Evolutionary conservation across 495 filamentous ascomycete species (phyloP).

Genomic region (Cercophora newfieldiana): DNA sequence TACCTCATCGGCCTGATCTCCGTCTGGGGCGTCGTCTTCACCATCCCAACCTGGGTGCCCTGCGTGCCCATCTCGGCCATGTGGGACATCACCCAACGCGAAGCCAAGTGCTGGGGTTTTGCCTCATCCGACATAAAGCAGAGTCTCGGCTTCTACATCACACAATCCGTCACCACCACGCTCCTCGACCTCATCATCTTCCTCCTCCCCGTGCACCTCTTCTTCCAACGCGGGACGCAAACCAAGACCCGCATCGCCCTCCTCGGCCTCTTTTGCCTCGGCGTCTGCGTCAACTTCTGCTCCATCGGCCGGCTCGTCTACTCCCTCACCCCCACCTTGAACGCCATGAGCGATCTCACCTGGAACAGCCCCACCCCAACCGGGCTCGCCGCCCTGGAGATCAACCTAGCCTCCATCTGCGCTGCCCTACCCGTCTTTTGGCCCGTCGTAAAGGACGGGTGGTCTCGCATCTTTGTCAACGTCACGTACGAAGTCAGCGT

Average conservation of each 20-base stretch:
- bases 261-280: neutral
- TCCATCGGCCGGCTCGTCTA: conserved; percentile 27
- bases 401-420: conserved; percentile 31
- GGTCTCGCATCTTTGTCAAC: conserved; percentile 35
- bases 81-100: conserved; percentile 25
- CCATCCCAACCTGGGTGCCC: conserved; percentile 25
- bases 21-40: conserved; percentile 29
- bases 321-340: conserved; percentile 14
- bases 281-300: conserved; percentile 17
- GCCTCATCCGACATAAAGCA: conserved; percentile 24
- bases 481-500: conserved; percentile 33
- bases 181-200: conserved; percentile 31
- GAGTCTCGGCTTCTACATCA: conserved; percentile 26
- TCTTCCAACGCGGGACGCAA: conserved; percentile 19
- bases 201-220: conserved; percentile 29
- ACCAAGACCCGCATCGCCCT: conserved; percentile 9
- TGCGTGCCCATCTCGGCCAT: conserved; percentile 26
- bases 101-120: conserved; percentile 29
- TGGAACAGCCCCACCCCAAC: conserved; percentile 33
- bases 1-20: conserved; percentile 24
- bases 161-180: conserved; percentile 20
- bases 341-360: conserved; percentile 27
- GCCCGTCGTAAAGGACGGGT: conserved; percentile 21
- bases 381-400: conserved; percentile 30
- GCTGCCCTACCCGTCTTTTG: conserved; percentile 37